phyloP scores from a whole-genome alignment of 2,329 filamentous ascomycete species.

The Arthrobotrys sinensis region DNA sequence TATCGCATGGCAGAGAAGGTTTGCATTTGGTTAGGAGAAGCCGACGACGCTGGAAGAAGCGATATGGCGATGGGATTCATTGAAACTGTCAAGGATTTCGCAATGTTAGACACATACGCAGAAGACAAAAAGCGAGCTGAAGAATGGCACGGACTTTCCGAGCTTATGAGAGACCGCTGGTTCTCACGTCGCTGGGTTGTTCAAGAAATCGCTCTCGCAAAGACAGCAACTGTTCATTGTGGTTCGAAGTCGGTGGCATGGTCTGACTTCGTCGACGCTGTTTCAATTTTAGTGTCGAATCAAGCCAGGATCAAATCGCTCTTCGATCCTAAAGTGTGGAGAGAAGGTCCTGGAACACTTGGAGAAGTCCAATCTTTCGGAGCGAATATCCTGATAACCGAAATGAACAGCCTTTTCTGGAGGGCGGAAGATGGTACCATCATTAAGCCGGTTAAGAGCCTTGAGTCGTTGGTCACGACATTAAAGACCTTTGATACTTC shows the following conservation, averaged over 20 bases:
- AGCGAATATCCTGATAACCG: conserved; percentile 67
- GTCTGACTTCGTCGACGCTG: conserved; percentile 67
- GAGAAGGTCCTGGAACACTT: conserved; percentile 66
- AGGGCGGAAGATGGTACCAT: conserved; percentile 46
- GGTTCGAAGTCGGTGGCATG: conserved; percentile 67
- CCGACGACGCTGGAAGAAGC: background rate
- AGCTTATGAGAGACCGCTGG: conserved; percentile 68
- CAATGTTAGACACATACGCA: conserved; percentile 66
- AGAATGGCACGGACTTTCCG: conserved; percentile 66
- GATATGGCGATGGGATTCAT: conserved; percentile 39
- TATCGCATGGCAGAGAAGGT: conserved; percentile 7
- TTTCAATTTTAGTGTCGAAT: conserved; percentile 68
- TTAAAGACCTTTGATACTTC: conserved; percentile 66
- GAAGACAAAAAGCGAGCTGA: conserved; percentile 60
- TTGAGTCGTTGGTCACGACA: conserved; percentile 67
- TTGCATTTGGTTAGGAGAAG: conserved; percentile 8
- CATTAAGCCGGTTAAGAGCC: conserved; percentile 63
- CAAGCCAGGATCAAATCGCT: conserved; percentile 67
- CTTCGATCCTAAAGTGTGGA: conserved; percentile 66
- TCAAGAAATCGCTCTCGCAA: conserved; percentile 68
- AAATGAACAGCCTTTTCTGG: conserved; percentile 66
- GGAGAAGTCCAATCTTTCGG: conserved; percentile 67
- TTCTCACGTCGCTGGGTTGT: conserved; percentile 69
- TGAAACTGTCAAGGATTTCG: conserved; percentile 64
- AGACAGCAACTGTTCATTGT: conserved; percentile 67